Conservation (phyloP, 2,329 filamentous ascomycete genomes). For the Phaeoacremonium minimum region DNA sequence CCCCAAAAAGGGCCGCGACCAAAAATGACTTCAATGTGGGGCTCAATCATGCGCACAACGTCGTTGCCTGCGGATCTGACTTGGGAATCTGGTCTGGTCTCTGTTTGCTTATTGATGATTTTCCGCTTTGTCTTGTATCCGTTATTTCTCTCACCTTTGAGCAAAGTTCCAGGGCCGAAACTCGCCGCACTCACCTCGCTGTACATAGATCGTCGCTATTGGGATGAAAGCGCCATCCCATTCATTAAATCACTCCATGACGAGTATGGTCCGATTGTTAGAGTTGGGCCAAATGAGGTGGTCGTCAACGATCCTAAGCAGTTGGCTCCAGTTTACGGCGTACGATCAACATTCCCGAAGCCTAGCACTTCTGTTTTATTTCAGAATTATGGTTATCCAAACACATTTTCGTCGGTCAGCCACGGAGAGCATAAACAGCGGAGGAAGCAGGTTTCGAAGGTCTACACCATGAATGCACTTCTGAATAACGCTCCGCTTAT, state of each 20-base stretch:
- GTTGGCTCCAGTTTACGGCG: not conserved
- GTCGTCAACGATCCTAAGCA: not conserved
- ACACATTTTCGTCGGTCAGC: not conserved
- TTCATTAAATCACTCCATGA: not conserved
- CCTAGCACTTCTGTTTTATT: not conserved
- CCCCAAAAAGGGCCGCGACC: too few species aligned
- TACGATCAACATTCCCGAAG: not conserved
- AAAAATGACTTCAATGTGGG: too few species aligned
- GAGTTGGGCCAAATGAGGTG: not conserved
- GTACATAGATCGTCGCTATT: not conserved
- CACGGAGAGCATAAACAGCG: not conserved
- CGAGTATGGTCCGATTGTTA: not conserved
- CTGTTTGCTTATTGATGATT: too few species aligned
- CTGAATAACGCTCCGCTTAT: not conserved
- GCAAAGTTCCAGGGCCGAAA: not conserved
- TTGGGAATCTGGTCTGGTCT: too few species aligned
- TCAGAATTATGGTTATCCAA: not conserved
- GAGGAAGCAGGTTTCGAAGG: not conserved
- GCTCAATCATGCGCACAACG: too few species aligned
- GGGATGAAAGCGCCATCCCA: not conserved
- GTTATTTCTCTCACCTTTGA: not conserved
- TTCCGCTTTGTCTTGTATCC: not conserved
- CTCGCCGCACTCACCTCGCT: not conserved
- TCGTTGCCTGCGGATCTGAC: too few species aligned
- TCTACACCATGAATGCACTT: not conserved